Evolutionary conservation across 2,329 filamentous ascomycete genomes (phyloP).

Genomic region (Penicillium sp.): DNA sequence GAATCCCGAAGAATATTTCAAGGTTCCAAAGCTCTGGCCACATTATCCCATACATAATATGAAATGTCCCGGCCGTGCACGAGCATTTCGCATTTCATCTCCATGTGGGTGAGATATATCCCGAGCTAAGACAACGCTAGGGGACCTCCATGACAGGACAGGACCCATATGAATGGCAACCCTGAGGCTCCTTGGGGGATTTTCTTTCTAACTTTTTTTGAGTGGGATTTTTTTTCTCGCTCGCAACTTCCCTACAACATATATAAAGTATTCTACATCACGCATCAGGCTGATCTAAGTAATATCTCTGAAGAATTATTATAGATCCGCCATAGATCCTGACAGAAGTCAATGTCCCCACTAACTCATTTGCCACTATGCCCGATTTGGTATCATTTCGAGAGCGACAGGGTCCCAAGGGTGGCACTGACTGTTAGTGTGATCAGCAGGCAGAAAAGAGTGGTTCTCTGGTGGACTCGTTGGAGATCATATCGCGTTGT

Average conservation of each 20-base stretch:
- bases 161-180: not conserved
- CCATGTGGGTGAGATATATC: constrained; percentile 22
- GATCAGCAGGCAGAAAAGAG: constrained; percentile 1
- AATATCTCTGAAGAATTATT: constrained; percentile 21
- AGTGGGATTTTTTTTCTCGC: not conserved
- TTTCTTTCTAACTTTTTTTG: not conserved
- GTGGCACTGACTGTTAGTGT: not conserved
- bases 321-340: constrained; percentile 12
- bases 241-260: not conserved
- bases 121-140: constrained; percentile 13
- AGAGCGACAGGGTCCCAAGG: constrained; percentile 5
- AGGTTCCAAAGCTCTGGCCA: not conserved
- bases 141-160: not conserved
- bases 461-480: not conserved
- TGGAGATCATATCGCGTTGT: not conserved
- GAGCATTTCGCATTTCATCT: not conserved
- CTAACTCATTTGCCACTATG: constrained; percentile 5
- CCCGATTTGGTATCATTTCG: constrained; percentile 7
- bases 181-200: not conserved
- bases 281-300: constrained; percentile 3
- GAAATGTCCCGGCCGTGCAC: constrained; percentile 5
- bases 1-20: not conserved
- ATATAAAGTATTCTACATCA: not conserved
- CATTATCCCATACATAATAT: not conserved
- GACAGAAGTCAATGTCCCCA: constrained; percentile 16